Conservation (phyloP, 75 land plant species). For the Pinus taeda region DNA sequence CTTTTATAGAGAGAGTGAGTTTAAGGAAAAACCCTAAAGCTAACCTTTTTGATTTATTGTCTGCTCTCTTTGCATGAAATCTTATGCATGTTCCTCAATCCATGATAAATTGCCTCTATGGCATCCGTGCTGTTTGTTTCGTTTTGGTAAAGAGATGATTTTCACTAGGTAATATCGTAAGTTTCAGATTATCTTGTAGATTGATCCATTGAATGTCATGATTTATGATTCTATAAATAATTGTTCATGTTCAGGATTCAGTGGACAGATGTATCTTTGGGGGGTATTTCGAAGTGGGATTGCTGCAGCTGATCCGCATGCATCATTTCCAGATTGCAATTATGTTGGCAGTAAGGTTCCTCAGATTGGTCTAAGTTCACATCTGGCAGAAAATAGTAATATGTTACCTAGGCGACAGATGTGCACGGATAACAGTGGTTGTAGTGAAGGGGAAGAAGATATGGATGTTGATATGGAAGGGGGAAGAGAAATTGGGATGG, state of each 20-base stretch:
- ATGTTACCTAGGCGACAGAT: not conserved
- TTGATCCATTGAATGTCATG: not conserved
- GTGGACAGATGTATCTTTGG: constrained; percentile 29
- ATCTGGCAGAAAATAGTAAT: not conserved
- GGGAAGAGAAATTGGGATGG: constrained; percentile 23
- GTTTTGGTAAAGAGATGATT: too few relatives aligned
- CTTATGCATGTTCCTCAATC: too few relatives aligned
- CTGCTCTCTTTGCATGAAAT: too few relatives aligned
- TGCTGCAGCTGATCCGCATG: not conserved
- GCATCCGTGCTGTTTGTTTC: too few relatives aligned
- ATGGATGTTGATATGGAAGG: constrained; percentile 44
- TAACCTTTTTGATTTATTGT: too few relatives aligned
- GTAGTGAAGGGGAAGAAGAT: constrained; percentile 21
- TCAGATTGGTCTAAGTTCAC: not conserved
- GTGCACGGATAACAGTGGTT: constrained; percentile 2
- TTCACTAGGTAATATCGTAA: not conserved
- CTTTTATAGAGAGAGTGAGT: too few relatives aligned
- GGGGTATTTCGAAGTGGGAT: constrained; percentile 27
- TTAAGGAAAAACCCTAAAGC: too few relatives aligned
- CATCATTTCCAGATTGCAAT: not conserved
- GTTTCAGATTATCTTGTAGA: not conserved
- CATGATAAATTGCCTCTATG: too few relatives aligned
- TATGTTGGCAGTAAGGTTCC: not conserved
- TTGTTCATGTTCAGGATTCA: constrained; percentile 15
- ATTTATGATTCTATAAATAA: not conserved